A percentile compares a stretch with the other conserved stretches of the same genome.
Evolutionary conservation across 140 eudicot species (phyloP).

Genomic region (Bidens hawaiensis): DNA sequence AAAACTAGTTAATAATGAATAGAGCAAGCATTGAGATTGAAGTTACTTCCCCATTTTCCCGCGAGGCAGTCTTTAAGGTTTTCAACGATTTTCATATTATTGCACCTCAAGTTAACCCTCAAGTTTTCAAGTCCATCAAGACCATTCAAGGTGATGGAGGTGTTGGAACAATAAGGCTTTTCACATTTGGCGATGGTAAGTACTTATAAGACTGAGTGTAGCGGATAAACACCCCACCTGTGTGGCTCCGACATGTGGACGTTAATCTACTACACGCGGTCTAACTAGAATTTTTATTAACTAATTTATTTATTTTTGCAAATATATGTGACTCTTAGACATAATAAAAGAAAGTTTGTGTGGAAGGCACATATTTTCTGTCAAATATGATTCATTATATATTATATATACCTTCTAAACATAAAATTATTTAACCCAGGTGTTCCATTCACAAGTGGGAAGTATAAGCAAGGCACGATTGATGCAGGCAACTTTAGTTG

Average conservation of each 20-base stretch:
- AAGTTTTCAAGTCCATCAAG: constrained; percentile 16
- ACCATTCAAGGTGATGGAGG: constrained; percentile 32
- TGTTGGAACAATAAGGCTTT: constrained; percentile 20
- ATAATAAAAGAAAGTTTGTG: not conserved
- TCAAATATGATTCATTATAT: not conserved
- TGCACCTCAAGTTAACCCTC: constrained; percentile 24
- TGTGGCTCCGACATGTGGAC: too few species aligned
- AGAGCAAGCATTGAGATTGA: constrained; percentile 15
- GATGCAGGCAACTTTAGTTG: not conserved
- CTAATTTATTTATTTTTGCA: too few species aligned
- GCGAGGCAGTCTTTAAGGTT: constrained; percentile 6
- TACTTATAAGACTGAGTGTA: not conserved
- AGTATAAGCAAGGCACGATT: constrained; percentile 8
- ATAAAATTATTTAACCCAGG: not conserved
- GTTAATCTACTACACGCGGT: too few species aligned
- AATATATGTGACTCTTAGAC: not conserved
- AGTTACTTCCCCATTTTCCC: constrained; percentile 12
- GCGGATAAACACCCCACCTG: too few species aligned
- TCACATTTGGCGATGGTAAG: constrained; percentile 16
- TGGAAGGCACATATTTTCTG: not conserved
- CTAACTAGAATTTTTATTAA: too few species aligned
- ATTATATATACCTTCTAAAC: not conserved
- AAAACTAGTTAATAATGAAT: constrained; percentile 1
- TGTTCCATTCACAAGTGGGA: constrained; percentile 13
- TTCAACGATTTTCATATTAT: constrained; percentile 10